These are phyloP conservation scores for Aureobasidium sp. DNA, from an alignment of 2,329 filamentous ascomycete genomes.

Conservation along the genomic window DNA sequence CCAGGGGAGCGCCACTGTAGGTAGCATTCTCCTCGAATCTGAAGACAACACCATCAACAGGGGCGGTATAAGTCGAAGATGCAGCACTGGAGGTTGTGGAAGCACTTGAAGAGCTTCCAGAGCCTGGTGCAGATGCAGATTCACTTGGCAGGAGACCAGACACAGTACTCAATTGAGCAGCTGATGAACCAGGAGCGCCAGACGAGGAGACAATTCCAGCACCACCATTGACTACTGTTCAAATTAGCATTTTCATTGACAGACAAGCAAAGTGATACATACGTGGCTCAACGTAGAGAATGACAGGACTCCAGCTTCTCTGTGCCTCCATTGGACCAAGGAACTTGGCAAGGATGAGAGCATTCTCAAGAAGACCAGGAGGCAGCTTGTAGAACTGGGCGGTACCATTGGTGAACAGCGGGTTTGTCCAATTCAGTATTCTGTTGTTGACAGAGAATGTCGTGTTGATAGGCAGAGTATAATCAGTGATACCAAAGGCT, in stretches of 20 bases:
- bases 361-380: slow-evolving; percentile 23
- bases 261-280: slow-evolving; percentile 5
- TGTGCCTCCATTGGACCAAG: slow-evolving; percentile 22
- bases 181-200: neutral
- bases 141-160: neutral
- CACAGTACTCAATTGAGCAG: neutral
- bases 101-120: neutral
- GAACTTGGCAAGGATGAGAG: slow-evolving; percentile 27
- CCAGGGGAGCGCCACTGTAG: no score
- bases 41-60: no score
- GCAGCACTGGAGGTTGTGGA: neutral
- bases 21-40: no score
- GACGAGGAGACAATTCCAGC: neutral
- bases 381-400: slow-evolving; percentile 29
- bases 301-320: slow-evolving; percentile 25
- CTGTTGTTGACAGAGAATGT: slow-evolving; percentile 25
- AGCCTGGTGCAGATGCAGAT: neutral
- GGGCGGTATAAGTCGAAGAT: no score
- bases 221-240: neutral
- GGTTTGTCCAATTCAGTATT: slow-evolving; percentile 28
- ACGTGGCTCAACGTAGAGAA: slow-evolving; percentile 23
- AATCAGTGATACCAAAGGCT: slow-evolving; percentile 24
- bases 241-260: no score
- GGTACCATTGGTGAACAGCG: slow-evolving; percentile 26
- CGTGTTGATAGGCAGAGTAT: slow-evolving; percentile 24